These are phyloP conservation scores for Ceratocystis albifundus DNA, from an alignment of 2,329 filamentous ascomycete species.

Conservation along the genomic window DNA sequence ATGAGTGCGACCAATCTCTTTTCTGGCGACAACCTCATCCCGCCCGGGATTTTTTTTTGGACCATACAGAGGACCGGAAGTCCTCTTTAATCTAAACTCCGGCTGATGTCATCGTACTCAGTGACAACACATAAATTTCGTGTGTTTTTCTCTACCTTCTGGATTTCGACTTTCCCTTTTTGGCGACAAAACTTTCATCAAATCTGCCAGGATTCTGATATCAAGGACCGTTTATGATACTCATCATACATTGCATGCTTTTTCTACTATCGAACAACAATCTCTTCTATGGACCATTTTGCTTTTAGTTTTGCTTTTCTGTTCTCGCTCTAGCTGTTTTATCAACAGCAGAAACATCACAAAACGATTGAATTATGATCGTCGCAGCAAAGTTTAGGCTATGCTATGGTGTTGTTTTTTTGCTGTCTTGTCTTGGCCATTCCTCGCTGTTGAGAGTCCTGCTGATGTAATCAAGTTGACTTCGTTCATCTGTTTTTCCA, in stretches of 20 bases:
- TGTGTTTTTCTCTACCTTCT: not conserved
- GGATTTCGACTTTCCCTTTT: slow-evolving; percentile 10
- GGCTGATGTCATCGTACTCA: not conserved
- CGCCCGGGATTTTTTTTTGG: slow-evolving; percentile 1
- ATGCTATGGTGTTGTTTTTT: not conserved
- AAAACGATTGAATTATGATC: slow-evolving; percentile 10
- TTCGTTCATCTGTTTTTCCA: not conserved
- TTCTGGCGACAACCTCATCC: slow-evolving; percentile 10
- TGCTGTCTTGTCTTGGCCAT: not conserved
- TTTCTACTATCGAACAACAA: slow-evolving; percentile 10
- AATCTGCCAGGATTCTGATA: slow-evolving; percentile 5
- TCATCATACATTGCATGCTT: not conserved
- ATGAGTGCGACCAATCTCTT: slow-evolving; percentile 25
- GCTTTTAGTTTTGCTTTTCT: slow-evolving; percentile 9
- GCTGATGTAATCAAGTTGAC: not conserved
- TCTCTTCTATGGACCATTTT: slow-evolving; percentile 19
- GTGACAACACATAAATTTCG: slow-evolving; percentile 11
- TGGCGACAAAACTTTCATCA: slow-evolving; percentile 9
- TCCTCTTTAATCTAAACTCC: slow-evolving; percentile 9
- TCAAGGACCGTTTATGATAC: not conserved
- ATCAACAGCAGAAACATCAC: not conserved
- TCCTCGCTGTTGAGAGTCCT: not conserved
- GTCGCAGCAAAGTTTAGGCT: not conserved
- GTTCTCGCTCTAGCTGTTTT: not conserved
- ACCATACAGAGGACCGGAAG: slow-evolving; percentile 7